Percentiles rank a stretch among this genome's conserved stretches.
These are phyloP conservation scores for Phanerochaete sordida DNA, from an alignment of 768 basidiomycete species.

Conservation along the genomic window DNA sequence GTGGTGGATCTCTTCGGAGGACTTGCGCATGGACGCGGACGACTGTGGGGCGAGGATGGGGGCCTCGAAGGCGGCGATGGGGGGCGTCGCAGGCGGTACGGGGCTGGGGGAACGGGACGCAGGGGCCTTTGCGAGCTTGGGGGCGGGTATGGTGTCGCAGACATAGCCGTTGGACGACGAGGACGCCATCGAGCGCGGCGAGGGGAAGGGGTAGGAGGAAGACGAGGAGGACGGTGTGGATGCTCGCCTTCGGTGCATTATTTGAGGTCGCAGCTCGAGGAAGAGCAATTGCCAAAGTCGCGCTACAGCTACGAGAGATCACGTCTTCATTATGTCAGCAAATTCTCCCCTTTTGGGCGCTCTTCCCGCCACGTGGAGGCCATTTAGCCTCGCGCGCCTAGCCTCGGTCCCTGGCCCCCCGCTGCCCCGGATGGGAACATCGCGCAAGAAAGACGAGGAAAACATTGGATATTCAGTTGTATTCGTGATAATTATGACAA, in stretches of 20 bases:
- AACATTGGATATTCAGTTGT: background rate
- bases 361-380: no score
- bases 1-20: background rate
- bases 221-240: conserved; percentile 7
- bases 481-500: conserved; percentile 8
- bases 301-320: conserved; percentile 12
- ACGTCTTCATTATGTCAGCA: conserved; percentile 13
- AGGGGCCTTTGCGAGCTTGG: conserved; percentile 42
- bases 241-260: background rate
- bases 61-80: conserved; percentile 24
- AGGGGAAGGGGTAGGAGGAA: conserved; percentile 6
- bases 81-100: conserved; percentile 16
- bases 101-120: conserved; percentile 21
- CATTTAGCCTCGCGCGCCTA: no score
- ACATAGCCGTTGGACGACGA: conserved; percentile 34
- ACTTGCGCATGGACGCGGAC: background rate
- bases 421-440: no score
- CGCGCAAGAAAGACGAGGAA: no score
- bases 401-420: no score
- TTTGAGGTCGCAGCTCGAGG: background rate
- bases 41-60: conserved; percentile 15
- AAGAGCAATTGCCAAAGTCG: conserved; percentile 6
- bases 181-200: conserved; percentile 17
- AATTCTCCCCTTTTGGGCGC: background rate
- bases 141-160: conserved; percentile 71